These are phyloP conservation scores for Aplosporella prunicola DNA, from an alignment of 2,329 filamentous ascomycete genomes.

Conservation along the genomic window DNA sequence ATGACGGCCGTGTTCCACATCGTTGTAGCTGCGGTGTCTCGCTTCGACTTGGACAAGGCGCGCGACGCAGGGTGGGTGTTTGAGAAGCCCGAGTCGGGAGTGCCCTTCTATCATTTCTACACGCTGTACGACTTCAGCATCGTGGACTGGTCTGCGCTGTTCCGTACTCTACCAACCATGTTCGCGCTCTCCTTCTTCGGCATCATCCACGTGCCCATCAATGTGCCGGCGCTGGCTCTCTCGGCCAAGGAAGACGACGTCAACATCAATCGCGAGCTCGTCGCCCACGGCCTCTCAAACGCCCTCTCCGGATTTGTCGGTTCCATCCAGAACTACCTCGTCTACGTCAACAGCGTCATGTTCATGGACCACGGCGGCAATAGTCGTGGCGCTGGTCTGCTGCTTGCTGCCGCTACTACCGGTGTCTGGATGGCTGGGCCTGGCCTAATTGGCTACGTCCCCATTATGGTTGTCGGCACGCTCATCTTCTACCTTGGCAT, in stretches of 20 bases:
- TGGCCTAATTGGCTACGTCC: conserved; percentile 83
- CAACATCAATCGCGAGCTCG: conserved; percentile 81
- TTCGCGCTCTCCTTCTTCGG: conserved; percentile 96
- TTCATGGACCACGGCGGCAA: conserved; percentile 91
- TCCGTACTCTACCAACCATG: conserved; percentile 86
- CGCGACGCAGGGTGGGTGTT: conserved; percentile 84
- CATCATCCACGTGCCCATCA: conserved; percentile 93
- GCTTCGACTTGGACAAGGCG: conserved; percentile 56
- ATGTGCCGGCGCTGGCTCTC: conserved; percentile 85
- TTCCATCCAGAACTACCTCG: conserved; percentile 93
- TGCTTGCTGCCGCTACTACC: conserved; percentile 72
- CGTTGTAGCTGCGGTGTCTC: conserved; percentile 59
- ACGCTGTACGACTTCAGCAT: conserved; percentile 79
- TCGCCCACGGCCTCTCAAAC: conserved; percentile 89
- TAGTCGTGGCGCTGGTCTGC: conserved; percentile 72
- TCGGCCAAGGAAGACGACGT: conserved; percentile 88
- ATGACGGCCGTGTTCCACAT: conserved; percentile 73
- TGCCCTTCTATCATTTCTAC: conserved; percentile 97
- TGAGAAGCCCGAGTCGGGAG: conserved; percentile 67
- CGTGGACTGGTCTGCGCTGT: conserved; percentile 74
- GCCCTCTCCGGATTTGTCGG: conserved; percentile 76
- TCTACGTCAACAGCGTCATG: conserved; percentile 95
- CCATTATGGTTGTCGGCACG: conserved; percentile 91
- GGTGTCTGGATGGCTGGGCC: conserved; percentile 80
- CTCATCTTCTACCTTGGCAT: conserved; percentile 93